Evolutionary conservation across 2,329 filamentous ascomycete genomes (phyloP), one percentile per base, ranked within the genome.

Genomic region (Phialemonium atrogriseum): DNA sequence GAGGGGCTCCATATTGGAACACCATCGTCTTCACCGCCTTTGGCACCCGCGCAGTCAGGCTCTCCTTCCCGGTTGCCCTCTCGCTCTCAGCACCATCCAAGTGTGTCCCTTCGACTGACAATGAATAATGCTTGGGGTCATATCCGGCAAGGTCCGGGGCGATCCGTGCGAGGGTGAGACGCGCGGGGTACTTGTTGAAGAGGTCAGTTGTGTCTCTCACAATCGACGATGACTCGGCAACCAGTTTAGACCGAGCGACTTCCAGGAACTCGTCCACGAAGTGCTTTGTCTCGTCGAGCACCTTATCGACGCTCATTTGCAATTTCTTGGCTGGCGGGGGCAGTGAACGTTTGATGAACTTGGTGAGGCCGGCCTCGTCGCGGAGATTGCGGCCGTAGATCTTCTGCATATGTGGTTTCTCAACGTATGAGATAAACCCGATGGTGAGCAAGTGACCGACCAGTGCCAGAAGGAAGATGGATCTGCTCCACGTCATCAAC

Each of bases 401-500:
- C 67, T 94, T 96, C 55, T 94, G 84, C 88, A 98, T 96, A 56
- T 98, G 91, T 10, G 89, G 91, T 38, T 88, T 80, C 59, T 98
- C 91, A 8, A 98, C 84, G 43, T 89, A 84, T 37, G 94, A 84
- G 33, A 98, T 84, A 62, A 95, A 95, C 18, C 69, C 77, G 19
- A 96, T 66, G 2, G 84, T 91, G 30, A 95, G 66, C 19, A 89
- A 73, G 51, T 98, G 91, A 42, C 85, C 87, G 21, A 88, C 58
- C 14, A 95, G 64, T 2, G 91, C 89, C 44, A 96, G 71, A 51
- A 87, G 75, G 53, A 94, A 93, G 42, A 98, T 81, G 5, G 84
- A 69, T 32, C 78, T 75, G 55, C 84, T 95, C 71, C 85, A 88
- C 0, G 89, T 94, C 48, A 98, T 94, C 29, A 96, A 72, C 6